Base-by-base conservation (phyloP, 169 alveolate genomes). In the Plasmodium gallinaceum region DNA sequence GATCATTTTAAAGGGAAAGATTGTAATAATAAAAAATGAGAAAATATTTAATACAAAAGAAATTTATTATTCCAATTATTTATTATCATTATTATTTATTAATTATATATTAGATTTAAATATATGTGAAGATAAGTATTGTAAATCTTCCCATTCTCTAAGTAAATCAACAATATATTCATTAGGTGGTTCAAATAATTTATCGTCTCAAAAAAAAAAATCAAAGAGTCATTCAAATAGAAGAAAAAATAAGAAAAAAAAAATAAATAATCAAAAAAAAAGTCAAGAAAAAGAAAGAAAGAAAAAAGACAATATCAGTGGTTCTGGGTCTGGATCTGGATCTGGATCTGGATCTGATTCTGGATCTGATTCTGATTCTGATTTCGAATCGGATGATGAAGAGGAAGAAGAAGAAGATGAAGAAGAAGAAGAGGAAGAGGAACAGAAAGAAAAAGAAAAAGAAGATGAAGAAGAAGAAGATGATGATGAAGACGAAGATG, bases 281-380 rank as follows among this genome's bases (percentile, higher is more conserved):
- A 58, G 37, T 3, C 54, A 61, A 68, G 64, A 61, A 51, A 72
- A 71, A 26, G 62, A 54, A 65, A 39, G 61, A 45, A 87, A 43
- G 65, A 24, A 45, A 14, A 70, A 62, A 32, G 54, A 6, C 52
- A 48, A 71, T 42, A 32, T 18, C 7, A 72, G 43, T 22, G 78
- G 70, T 12, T 18, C 78, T 1, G 51, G 14, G 10, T 74, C 87
- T n/a, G 92, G 51, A 10, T 74, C 74, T 14, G 87, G 46, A 9
- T 57, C 74, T 48, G 69, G 43, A 18, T 58, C 64, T 16, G 85
- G n/a, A 4, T 48, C 26, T 5, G 92, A 85, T 0, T 26, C 43
- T 16, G 68, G 65, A 14, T 74, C 87, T n/a, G 92, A 65, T 22
- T 74, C 74, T 14, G 87, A 66, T n/a, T 57, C 74, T 48, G 69